Base-by-base conservation (phyloP, 441 rosid genomes). In the Croton setiger region DNA sequence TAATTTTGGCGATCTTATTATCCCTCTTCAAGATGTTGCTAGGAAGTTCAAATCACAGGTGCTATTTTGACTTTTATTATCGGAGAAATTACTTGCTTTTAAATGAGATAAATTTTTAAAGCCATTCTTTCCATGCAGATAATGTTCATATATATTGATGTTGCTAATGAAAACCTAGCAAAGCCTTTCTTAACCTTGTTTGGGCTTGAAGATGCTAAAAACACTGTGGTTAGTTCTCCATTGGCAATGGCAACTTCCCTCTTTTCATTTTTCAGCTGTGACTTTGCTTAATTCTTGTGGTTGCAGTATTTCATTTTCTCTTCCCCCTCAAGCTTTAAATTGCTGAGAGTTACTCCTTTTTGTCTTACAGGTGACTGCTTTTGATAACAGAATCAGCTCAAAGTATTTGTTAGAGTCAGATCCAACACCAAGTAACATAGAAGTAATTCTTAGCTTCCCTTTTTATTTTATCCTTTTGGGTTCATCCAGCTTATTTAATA, bases 151-250 rank as follows among this genome's bases (percentile, higher is more conserved):
- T 67, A 78, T 55, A 72, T 88, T 21, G 92, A 91, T 77, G 85
- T 88, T 49, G 21, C 76, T 10, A 87, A 90, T 56, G 92, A 89
- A 72, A 86, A 94, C 84, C 85, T 83, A 13, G 97, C 97, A 43
- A 90, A 91, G 85, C 96, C 96, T 57, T 87, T 89, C 84, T 84
- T 94, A 74, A 88, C 96, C 62, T 79, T 94, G 64, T 87, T 87
- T 62, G 96, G 97, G 65, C 85, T 91, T 59, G 97, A 94, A 83
- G 92, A 90, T 63, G 72, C 93, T 44, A 72, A 85, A 58, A 72
- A 83, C 61, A 80, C 82, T 9, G 79, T 85, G 88, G 98, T 94
- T 73, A 76, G 93, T 75, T 62, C 67, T 69, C 23, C n/a, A 66
- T 72, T 54, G 5, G 56, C 69, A 43, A 51, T 49, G 31, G 31